Evolutionary conservation across 2,329 filamentous ascomycete species (phyloP), one percentile per base, ranked within the genome.

Genomic region (Lachnellula hyalina): DNA sequence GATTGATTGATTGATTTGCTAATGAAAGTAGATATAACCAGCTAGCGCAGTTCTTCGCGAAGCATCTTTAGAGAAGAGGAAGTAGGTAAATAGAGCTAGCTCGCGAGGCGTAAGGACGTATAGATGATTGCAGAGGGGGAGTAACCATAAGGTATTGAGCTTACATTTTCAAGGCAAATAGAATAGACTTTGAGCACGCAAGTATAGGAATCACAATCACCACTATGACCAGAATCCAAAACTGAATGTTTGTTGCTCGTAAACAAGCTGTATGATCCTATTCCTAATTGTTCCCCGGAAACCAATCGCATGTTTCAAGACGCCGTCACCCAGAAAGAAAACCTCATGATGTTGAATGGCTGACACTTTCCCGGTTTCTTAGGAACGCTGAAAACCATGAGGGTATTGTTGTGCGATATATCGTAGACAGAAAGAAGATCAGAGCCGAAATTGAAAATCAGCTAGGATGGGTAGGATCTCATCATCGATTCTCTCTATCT

Each of bases 401-500:
- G 38, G 36, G 48, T 32, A 50, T 50, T 50, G 35, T 25, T 23
- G 42, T 38, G 46, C 15, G 48, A 28, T 50, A 19, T 38, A 1
- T 15, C 36, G 47, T 34, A 40, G 47, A 23, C 28, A 49, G 32
- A 36, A 38, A 40, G 32, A 23, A 40, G 47, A 36, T 40, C n/a
- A 23, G 28, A 46, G 41, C 9, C 21, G 28, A 52, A 53, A 6
- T 34, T 21, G 32, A 8, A 32, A 17, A 49, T 57, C 35, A 57
- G 49, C 55, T 50, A 48, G 36, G 35, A 45, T 47, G 50, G 34
- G 47, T 34, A 17, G 35, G 42, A 51, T 55, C 48, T 60, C 42
- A 60, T 56, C 56, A 56, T 61, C 44, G 52, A 55, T 58, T 60
- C 53, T 45, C 57, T 58, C 60, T 61, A 64, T 61, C 58, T 61